Conservation (phyloP, 2,329 filamentous ascomycete genomes). For the Ophiosphaerella narmari region DNA sequence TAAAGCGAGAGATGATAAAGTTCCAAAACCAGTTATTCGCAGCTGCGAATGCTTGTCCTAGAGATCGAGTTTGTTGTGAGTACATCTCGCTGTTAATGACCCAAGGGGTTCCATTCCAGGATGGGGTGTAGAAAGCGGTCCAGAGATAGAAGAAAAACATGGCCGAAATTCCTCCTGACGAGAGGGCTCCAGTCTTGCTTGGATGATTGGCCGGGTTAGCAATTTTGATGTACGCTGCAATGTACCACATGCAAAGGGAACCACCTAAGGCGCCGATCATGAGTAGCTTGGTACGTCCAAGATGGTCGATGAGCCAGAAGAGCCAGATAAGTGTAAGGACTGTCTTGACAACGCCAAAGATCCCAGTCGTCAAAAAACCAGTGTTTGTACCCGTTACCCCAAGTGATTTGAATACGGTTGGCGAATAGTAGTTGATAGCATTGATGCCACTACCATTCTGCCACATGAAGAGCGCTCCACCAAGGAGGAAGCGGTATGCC, state of each 20-base stretch:
- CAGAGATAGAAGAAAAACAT: conserved; percentile 76
- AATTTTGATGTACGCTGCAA: conserved; percentile 64
- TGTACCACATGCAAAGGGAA: conserved; percentile 67
- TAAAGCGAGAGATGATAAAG: conserved; percentile 71
- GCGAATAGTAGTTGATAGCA: conserved; percentile 75
- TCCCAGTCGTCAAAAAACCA: conserved; percentile 71
- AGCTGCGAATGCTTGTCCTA: conserved; percentile 59
- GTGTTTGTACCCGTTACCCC: conserved; percentile 65
- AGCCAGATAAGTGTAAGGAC: conserved; percentile 70
- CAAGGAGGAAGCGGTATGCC: conserved; percentile 73
- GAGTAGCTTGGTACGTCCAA: conserved; percentile 66
- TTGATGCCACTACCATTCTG: conserved; percentile 81
- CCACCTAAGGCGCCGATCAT: conserved; percentile 67
- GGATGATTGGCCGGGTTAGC: conserved; percentile 48
- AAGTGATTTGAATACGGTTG: conserved; percentile 69
- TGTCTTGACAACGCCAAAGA: conserved; percentile 75
- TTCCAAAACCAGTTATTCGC: conserved; percentile 73
- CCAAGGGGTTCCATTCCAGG: conserved; percentile 78
- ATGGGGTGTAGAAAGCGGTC: conserved; percentile 72
- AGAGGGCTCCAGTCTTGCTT: conserved; percentile 36
- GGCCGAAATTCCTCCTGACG: conserved; percentile 60
- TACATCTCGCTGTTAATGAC: conserved; percentile 78
- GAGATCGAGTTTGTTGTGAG: conserved; percentile 64
- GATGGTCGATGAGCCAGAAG: conserved; percentile 68
- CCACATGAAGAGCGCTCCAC: conserved; percentile 76